Percentiles rank a stretch among this genome's conserved stretches.
Conservation (phyloP, 257 asterid species). For the Gentiana straminea region DNA sequence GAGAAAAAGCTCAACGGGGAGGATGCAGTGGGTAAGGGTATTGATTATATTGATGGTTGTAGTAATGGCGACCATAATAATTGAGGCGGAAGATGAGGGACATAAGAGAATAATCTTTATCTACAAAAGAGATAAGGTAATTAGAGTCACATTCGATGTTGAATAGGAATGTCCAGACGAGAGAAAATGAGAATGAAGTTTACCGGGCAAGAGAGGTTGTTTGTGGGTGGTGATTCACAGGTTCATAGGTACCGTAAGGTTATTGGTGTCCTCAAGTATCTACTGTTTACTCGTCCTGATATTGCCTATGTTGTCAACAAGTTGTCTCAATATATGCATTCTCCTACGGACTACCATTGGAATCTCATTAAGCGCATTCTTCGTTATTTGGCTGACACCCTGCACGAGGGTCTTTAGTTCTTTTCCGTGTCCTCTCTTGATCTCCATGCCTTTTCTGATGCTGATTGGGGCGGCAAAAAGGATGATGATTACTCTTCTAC, state of each 20-base stretch:
- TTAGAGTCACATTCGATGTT: constrained; percentile 56
- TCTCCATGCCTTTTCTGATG: too few species aligned
- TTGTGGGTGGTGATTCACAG: constrained; percentile 34
- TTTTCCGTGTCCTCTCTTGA: too few species aligned
- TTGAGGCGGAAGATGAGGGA: constrained; percentile 70
- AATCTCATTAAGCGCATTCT: too few species aligned
- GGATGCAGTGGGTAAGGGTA: constrained; percentile 20
- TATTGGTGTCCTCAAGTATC: too few species aligned
- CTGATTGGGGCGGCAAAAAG: too few species aligned
- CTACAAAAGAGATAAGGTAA: constrained; percentile 66
- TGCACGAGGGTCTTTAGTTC: too few species aligned
- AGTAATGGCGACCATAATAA: constrained; percentile 22
- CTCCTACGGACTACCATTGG: too few species aligned
- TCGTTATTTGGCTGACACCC: too few species aligned
- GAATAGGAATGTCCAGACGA: constrained; percentile 59
- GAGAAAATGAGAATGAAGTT: constrained; percentile 50
- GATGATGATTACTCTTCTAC: too few species aligned
- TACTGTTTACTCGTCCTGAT: too few species aligned
- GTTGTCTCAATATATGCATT: too few species aligned
- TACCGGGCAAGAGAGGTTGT: constrained; percentile 37
- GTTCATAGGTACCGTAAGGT: constrained; percentile 10
- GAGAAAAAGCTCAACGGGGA: constrained; percentile 62
- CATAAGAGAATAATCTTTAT: constrained; percentile 57
- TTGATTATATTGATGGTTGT: constrained; percentile 13
- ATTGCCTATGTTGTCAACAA: too few species aligned